Evolutionary conservation across 78 protist genomes (phyloP).

Genomic region (Capsaspora owczarzaki): DNA sequence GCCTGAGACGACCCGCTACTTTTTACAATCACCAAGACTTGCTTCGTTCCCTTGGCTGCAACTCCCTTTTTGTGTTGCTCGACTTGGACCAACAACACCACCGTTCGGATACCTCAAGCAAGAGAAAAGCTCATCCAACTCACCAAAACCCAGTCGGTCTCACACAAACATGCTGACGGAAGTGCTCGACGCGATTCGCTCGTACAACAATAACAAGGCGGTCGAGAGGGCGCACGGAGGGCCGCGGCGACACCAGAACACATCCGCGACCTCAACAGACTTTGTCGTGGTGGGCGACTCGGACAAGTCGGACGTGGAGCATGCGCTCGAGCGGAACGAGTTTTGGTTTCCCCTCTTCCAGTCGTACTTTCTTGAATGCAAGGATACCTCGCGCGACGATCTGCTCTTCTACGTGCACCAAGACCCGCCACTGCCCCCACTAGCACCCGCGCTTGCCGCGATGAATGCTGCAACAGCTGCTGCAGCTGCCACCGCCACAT

Average conservation of each 20-base stretch:
- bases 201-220: too few species aligned
- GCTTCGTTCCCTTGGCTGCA: too few species aligned
- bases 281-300: background rate
- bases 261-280: background rate
- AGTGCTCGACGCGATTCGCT: background rate
- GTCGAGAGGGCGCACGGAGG: background rate
- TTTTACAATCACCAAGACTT: too few species aligned
- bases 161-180: background rate
- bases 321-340: background rate
- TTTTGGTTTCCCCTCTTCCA: constrained; percentile 2
- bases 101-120: too few species aligned
- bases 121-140: too few species aligned
- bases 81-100: too few species aligned
- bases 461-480: too few species aligned
- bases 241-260: background rate
- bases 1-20: too few species aligned
- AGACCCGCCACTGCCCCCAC: background rate
- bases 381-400: background rate
- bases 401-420: background rate
- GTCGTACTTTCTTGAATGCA: background rate
- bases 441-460: too few species aligned
- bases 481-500: too few species aligned
- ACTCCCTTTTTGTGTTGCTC: too few species aligned
- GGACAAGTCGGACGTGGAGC: background rate
- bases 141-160: too few species aligned